phyloP scores from a whole-genome alignment of 306 rosid species.

The Macrotyloma uniflorum region DNA sequence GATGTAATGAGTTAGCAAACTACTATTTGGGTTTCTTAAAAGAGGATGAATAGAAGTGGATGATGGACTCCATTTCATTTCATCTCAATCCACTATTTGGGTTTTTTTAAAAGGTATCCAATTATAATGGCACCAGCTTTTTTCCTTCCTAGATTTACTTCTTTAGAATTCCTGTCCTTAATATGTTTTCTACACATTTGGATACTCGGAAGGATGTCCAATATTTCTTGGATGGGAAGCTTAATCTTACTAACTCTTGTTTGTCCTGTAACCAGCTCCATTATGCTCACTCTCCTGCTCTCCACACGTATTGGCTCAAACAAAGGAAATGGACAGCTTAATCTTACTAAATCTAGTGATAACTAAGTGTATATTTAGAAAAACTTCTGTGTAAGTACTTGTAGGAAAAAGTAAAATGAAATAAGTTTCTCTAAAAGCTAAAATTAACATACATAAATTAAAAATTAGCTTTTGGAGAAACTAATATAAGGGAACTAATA shows the following conservation, averaged over 20 bases:
- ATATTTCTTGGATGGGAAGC: background rate
- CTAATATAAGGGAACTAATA: too few relatives aligned
- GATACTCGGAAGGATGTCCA: background rate
- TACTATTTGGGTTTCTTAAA: background rate
- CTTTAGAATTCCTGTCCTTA: background rate
- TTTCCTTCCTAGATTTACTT: background rate
- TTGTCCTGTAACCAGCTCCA: background rate
- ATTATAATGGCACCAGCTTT: background rate
- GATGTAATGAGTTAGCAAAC: background rate
- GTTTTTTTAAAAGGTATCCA: background rate
- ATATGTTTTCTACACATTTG: background rate
- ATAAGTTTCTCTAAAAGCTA: too few relatives aligned
- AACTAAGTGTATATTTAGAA: background rate
- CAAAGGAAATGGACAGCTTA: background rate
- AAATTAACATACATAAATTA: too few relatives aligned
- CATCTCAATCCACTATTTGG: background rate
- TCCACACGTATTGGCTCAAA: background rate
- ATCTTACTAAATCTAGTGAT: background rate
- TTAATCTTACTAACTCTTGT: background rate
- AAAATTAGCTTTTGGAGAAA: too few relatives aligned
- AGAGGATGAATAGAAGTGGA: background rate
- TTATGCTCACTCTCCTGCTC: background rate
- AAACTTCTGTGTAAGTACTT: too few relatives aligned
- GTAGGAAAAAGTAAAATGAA: too few relatives aligned
- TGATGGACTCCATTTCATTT: background rate